Evolutionary conservation across 495 filamentous ascomycete genomes (phyloP).

Genomic region (Neurospora sp.): DNA sequence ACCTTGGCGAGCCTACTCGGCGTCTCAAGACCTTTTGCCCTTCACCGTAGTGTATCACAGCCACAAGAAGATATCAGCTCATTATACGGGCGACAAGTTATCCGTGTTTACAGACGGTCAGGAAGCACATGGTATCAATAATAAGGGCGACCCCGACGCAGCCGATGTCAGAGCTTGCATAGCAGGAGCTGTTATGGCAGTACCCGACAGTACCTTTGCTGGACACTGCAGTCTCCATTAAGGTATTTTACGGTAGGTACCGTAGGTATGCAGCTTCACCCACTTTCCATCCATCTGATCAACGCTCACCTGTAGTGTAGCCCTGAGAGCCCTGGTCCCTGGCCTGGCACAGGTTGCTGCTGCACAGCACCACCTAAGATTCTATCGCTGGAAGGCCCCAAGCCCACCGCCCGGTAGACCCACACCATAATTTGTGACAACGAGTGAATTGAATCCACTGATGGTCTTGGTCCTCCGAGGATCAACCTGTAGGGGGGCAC

Average conservation of each 20-base stretch:
- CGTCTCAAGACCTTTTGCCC: not conserved
- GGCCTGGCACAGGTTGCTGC: constrained; percentile 29
- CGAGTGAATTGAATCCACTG: constrained; percentile 9
- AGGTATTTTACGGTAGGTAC: not conserved
- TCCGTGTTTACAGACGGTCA: constrained; percentile 19
- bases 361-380: constrained; percentile 14
- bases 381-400: not conserved
- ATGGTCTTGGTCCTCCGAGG: constrained; percentile 33
- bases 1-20: not conserved
- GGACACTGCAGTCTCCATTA: not conserved
- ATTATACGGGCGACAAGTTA: constrained; percentile 6
- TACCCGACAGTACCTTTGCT: constrained; percentile 10
- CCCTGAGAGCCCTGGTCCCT: constrained; percentile 30
- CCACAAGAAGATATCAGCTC: not conserved
- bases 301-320: constrained; percentile 26
- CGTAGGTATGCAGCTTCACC: constrained; percentile 22
- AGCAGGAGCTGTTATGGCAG: constrained; percentile 33
- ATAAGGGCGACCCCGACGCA: constrained; percentile 31
- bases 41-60: constrained; percentile 3
- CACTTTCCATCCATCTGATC: constrained; percentile 35
- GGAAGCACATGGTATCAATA: constrained; percentile 15
- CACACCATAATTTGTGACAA: constrained; percentile 41
- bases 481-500: constrained; percentile 37
- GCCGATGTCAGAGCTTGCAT: constrained; percentile 31
- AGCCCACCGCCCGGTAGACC: constrained; percentile 26